phyloP scores from a whole-genome alignment of 2,329 filamentous ascomycete genomes.

The Ophiostoma novo-ulmi region DNA sequence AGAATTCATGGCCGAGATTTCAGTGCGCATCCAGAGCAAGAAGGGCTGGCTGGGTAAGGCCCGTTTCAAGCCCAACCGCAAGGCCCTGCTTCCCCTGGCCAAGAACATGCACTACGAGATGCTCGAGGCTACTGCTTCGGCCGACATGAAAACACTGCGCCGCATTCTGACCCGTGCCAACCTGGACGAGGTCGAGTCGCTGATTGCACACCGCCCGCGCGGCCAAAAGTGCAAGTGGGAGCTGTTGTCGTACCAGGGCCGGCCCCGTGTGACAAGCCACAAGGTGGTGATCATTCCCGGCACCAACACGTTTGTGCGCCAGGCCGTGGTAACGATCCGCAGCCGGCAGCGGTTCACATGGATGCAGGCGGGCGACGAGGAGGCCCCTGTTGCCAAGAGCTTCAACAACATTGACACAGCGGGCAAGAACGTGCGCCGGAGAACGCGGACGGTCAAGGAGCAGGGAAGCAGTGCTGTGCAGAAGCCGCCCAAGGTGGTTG shows the following conservation, averaged over 20 bases:
- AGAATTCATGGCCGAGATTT: slow-evolving; percentile 38
- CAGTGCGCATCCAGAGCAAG: slow-evolving; percentile 44
- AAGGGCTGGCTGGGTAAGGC: slow-evolving; percentile 40
- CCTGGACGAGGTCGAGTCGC: slow-evolving; percentile 45
- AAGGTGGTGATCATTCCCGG: slow-evolving; percentile 46
- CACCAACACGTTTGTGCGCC: slow-evolving; percentile 37
- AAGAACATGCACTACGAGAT: slow-evolving; percentile 56
- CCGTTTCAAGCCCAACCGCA: slow-evolving; percentile 41
- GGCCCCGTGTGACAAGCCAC: slow-evolving; percentile 52
- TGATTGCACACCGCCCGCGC: slow-evolving; percentile 48
- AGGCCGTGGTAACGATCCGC: slow-evolving; percentile 56
- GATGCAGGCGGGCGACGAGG: slow-evolving; percentile 27
- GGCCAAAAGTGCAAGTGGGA: slow-evolving; percentile 49
- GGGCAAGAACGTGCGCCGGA: slow-evolving; percentile 11
- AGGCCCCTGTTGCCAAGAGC: not conserved
- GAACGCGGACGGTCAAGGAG: not conserved
- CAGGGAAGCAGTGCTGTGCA: slow-evolving; percentile 29
- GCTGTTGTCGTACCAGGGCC: slow-evolving; percentile 46
- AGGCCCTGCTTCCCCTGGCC: slow-evolving; percentile 47
- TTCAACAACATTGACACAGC: slow-evolving; percentile 8
- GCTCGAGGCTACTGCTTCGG: slow-evolving; percentile 56
- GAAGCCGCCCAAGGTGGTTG: slow-evolving; percentile 42
- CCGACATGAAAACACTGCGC: slow-evolving; percentile 48
- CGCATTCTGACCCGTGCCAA: slow-evolving; percentile 51
- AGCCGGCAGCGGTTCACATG: slow-evolving; percentile 52